Evolutionary conservation across 2,329 filamentous ascomycete species (phyloP).

Genomic region (Aspergillus sergii): DNA sequence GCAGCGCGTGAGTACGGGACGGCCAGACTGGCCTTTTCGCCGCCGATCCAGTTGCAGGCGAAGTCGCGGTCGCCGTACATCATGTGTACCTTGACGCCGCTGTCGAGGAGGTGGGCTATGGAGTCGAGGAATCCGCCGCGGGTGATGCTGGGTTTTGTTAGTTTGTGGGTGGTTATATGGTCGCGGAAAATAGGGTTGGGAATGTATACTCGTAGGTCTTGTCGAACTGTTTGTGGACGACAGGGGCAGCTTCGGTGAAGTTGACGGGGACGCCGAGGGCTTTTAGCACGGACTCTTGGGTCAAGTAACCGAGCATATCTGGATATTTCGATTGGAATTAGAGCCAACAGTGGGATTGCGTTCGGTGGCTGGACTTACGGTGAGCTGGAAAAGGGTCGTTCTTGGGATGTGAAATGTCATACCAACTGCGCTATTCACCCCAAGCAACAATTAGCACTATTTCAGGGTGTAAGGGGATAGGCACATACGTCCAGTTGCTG

Average conservation of each 20-base stretch:
- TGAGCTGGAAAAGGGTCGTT: conserved; percentile 55
- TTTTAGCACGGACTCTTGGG: conserved; percentile 58
- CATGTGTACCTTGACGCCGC: conserved; percentile 59
- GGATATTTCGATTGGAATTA: conserved; percentile 17
- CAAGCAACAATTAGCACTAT: not conserved
- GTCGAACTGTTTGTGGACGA: conserved; percentile 51
- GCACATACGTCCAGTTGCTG: conserved; percentile 44
- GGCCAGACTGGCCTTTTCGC: conserved; percentile 54
- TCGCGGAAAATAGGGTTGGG: not conserved
- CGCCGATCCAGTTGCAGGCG: conserved; percentile 61
- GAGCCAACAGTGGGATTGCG: fast-evolving
- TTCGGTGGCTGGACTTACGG: not conserved
- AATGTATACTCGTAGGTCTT: conserved; percentile 50
- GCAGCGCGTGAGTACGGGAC: conserved; percentile 49
- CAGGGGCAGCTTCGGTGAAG: conserved; percentile 52
- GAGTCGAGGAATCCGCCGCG: conserved; percentile 37
- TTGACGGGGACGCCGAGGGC: conserved; percentile 65
- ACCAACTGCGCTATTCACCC: conserved; percentile 46
- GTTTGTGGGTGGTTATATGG: not conserved
- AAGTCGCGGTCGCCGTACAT: conserved; percentile 64
- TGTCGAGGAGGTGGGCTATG: conserved; percentile 55
- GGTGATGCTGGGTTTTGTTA: not conserved
- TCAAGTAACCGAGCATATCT: conserved; percentile 60
- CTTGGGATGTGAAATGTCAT: conserved; percentile 58
- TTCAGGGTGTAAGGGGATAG: conserved; percentile 36